Percentiles rank a stretch among this genome's conserved stretches.
Conservation (phyloP, 2,329 filamentous ascomycete genomes). For the Colletotrichum sp. region DNA sequence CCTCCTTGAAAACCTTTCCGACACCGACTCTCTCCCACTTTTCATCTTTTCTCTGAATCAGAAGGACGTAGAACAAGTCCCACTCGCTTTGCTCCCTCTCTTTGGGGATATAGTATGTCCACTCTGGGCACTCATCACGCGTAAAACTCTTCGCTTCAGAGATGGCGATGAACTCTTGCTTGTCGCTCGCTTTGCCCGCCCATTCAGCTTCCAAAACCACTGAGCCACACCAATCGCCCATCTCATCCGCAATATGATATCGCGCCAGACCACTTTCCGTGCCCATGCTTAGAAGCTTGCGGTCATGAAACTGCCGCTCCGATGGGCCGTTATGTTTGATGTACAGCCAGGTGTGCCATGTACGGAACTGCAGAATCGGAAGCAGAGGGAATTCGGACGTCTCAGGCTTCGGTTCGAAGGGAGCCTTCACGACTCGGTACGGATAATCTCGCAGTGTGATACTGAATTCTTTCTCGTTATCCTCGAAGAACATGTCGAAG, state of each 20-base stretch:
- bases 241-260: conserved; percentile 31
- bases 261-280: conserved; percentile 17
- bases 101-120: conserved; percentile 39
- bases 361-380: conserved; percentile 36
- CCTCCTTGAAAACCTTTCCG: conserved; percentile 36
- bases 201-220: conserved; percentile 29
- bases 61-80: conserved; percentile 37
- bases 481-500: conserved; percentile 1
- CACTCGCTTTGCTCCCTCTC: conserved; percentile 35
- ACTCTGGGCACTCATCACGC: conserved; percentile 31
- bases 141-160: conserved; percentile 38
- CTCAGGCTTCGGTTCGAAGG: not conserved
- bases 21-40: conserved; percentile 32
- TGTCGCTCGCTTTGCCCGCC: conserved; percentile 8
- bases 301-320: not conserved
- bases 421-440: conserved; percentile 3
- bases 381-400: conserved; percentile 2
- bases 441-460: conserved; percentile 5
- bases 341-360: conserved; percentile 28
- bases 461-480: not conserved
- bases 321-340: not conserved
- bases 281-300: not conserved
- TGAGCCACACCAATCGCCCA: conserved; percentile 35
- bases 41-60: conserved; percentile 28
- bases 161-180: conserved; percentile 34